Conservation (phyloP, 139 green algal genomes). For the Chlamydomonas urium region DNA sequence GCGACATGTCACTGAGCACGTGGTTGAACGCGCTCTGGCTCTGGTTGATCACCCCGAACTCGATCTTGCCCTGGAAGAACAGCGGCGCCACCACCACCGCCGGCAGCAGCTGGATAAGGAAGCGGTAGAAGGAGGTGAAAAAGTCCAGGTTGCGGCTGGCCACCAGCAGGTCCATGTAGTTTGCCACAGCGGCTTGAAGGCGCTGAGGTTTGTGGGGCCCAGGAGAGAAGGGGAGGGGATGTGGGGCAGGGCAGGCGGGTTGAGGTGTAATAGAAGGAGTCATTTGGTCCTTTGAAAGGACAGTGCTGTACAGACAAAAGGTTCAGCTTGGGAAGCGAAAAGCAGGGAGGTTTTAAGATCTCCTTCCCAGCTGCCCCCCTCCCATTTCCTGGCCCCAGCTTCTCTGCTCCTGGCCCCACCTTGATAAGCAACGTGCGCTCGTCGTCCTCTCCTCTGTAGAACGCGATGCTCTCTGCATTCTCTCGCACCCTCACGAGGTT, state of each 20-base stretch:
- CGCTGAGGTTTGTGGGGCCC: slow-evolving; percentile 27
- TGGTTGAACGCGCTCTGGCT: slow-evolving; percentile 91
- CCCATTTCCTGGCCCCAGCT: no score
- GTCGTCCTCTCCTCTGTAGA: slow-evolving; percentile 77
- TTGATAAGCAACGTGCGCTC: slow-evolving; percentile 29
- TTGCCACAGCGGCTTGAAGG: slow-evolving; percentile 67
- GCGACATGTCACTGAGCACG: slow-evolving; percentile 88
- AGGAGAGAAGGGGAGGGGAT: background rate
- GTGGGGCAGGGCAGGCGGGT: background rate
- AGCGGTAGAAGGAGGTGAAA: slow-evolving; percentile 94
- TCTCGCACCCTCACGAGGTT: slow-evolving; percentile 71
- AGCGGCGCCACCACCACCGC: slow-evolving; percentile 96
- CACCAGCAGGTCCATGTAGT: slow-evolving; percentile 80
- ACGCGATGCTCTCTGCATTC: slow-evolving; percentile 94
- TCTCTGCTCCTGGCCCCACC: no score
- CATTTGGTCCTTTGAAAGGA: no score
- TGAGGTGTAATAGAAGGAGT: no score
- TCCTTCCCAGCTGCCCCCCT: no score
- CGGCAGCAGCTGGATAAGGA: slow-evolving; percentile 89
- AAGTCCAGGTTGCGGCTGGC: slow-evolving; percentile 91
- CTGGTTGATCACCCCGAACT: slow-evolving; percentile 99
- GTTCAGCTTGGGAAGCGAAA: no score
- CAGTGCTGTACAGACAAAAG: no score
- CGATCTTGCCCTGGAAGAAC: slow-evolving; percentile 95
- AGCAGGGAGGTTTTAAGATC: no score